phyloP scores from a whole-genome alignment of 2,329 filamentous ascomycete genomes.

The Monilinia aucupariae region DNA sequence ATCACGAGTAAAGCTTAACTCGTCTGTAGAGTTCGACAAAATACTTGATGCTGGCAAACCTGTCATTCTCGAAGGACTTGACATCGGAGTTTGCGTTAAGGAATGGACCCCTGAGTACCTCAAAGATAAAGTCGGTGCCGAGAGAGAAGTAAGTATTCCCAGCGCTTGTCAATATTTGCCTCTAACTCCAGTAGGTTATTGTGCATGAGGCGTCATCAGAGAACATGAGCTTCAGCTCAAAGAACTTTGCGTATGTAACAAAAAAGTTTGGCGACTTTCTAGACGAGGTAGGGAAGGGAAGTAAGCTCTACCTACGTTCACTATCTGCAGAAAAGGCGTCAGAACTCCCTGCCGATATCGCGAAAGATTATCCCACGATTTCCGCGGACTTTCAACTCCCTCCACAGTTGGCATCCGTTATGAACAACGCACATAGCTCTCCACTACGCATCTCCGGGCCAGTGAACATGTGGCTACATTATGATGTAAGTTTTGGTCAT shows the following conservation, averaged over 20 bases:
- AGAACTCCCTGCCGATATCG: slow-evolving; percentile 63
- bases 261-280: slow-evolving; percentile 64
- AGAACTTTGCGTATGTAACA: slow-evolving; percentile 75
- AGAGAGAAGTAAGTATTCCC: slow-evolving; percentile 50
- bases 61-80: slow-evolving; percentile 57
- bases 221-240: slow-evolving; percentile 73
- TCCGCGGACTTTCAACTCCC: slow-evolving; percentile 67
- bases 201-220: slow-evolving; percentile 63
- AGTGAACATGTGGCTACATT: slow-evolving; percentile 86
- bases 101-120: slow-evolving; percentile 68
- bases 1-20: slow-evolving; percentile 47
- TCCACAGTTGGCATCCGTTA: slow-evolving; percentile 51
- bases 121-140: slow-evolving; percentile 51
- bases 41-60: slow-evolving; percentile 56
- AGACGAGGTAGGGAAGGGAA: slow-evolving; percentile 51
- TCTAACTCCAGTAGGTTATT: slow-evolving; percentile 49
- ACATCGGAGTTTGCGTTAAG: slow-evolving; percentile 61
- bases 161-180: slow-evolving; percentile 1
- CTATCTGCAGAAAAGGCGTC: slow-evolving; percentile 65
- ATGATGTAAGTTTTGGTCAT: slow-evolving; percentile 54
- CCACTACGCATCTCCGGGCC: slow-evolving; percentile 73
- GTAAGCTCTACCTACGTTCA: slow-evolving; percentile 70
- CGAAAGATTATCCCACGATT: slow-evolving; percentile 65
- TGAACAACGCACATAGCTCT: slow-evolving; percentile 66
- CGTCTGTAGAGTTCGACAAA: slow-evolving; percentile 51